phyloP scores from a whole-genome alignment of 2,329 filamentous ascomycete species.

The Fusarium sp. region DNA sequence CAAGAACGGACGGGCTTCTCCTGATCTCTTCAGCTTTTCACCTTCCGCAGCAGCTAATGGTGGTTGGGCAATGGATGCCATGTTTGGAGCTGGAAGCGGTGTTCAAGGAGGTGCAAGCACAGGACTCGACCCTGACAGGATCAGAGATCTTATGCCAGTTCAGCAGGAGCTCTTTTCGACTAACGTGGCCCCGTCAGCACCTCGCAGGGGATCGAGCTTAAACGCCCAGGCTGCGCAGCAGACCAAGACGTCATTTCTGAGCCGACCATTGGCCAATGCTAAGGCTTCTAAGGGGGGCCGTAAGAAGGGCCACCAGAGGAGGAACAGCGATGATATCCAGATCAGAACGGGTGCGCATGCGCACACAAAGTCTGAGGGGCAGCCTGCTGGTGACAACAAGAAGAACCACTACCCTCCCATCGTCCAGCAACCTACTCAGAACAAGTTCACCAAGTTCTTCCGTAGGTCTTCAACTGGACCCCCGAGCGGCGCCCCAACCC shows the following conservation, averaged over 20 bases:
- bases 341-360: slow-evolving; percentile 42
- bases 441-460: slow-evolving; percentile 63
- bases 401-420: slow-evolving; percentile 64
- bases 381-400: slow-evolving; percentile 48
- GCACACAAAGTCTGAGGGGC: slow-evolving; percentile 43
- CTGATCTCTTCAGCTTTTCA: slow-evolving; percentile 67
- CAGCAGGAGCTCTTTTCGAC: slow-evolving; percentile 55
- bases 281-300: slow-evolving; percentile 36
- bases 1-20: slow-evolving; percentile 53
- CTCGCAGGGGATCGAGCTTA: slow-evolving; percentile 65
- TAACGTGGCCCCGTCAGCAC: slow-evolving; percentile 58
- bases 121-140: slow-evolving; percentile 53
- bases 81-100: slow-evolving; percentile 55
- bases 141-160: slow-evolving; percentile 60
- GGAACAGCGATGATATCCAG: slow-evolving; percentile 50
- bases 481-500: slow-evolving; percentile 20
- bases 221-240: slow-evolving; percentile 58
- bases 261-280: slow-evolving; percentile 31
- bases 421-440: slow-evolving; percentile 57
- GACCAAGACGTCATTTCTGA: slow-evolving; percentile 28
- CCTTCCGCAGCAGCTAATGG: slow-evolving; percentile 49
- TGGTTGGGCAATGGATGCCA: slow-evolving; percentile 61
- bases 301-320: slow-evolving; percentile 34
- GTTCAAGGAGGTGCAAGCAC: slow-evolving; percentile 42
- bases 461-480: slow-evolving; percentile 60